A percentile compares a stretch with the other conserved stretches of the same genome.
Evolutionary conservation across 768 basidiomycete genomes (phyloP).

Genomic region (Suillus subaureus): DNA sequence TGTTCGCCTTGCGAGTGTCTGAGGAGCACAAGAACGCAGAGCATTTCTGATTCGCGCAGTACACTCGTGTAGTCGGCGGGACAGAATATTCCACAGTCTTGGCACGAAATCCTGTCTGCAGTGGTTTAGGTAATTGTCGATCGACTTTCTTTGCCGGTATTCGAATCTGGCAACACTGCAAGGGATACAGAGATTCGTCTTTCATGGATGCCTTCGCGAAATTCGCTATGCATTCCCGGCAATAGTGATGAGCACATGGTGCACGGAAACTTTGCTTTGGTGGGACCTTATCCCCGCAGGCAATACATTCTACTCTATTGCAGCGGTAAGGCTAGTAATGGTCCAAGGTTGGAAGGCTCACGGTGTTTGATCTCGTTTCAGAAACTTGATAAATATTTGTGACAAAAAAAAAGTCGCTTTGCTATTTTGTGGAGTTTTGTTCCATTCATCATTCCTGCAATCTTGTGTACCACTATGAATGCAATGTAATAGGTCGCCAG

Average conservation of each 20-base stretch:
- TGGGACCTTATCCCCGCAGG: constrained; percentile 41
- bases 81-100: constrained; percentile 52
- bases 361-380: neutral
- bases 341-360: neutral
- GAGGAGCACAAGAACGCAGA: constrained; percentile 51
- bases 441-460: neutral
- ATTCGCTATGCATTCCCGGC: constrained; percentile 42
- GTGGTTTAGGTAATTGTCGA: constrained; percentile 32
- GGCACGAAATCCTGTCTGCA: constrained; percentile 36
- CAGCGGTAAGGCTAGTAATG: neutral
- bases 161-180: constrained; percentile 49
- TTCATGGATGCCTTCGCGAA: constrained; percentile 45
- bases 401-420: neutral
- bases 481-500: neutral
- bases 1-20: constrained; percentile 9
- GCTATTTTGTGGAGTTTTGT: neutral
- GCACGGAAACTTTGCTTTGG: constrained; percentile 31
- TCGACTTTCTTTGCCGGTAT: constrained; percentile 35
- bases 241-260: constrained; percentile 51
- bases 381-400: constrained; percentile 3
- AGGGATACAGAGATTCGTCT: constrained; percentile 54
- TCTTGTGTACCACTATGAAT: neutral
- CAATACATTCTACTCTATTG: constrained; percentile 36
- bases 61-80: constrained; percentile 46
- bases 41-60: constrained; percentile 49